Evolutionary conservation across 139 green algal species (phyloP).

Genomic region (Pedinophyceae sp.): DNA sequence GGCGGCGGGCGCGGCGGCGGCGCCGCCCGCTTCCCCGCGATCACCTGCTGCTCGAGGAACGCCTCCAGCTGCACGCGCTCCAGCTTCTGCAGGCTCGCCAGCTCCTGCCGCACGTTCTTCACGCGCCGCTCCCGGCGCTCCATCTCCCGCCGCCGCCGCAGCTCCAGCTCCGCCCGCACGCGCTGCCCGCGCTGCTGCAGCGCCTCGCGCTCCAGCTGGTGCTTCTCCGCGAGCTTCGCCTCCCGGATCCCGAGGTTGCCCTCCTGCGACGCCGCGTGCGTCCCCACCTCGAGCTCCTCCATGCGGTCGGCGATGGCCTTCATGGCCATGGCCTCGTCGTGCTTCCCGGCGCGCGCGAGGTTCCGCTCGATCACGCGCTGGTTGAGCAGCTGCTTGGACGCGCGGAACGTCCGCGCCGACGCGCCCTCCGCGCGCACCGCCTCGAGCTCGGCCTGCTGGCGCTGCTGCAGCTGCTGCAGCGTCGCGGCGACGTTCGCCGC

Average conservation of each 20-base stretch:
- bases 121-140: conserved; percentile 1
- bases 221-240: neutral
- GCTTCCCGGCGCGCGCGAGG: neutral
- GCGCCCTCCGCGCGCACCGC: neutral
- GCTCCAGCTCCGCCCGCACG: neutral
- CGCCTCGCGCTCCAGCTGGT: conserved; percentile 4
- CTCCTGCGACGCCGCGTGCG: conserved; percentile 1
- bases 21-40: conserved; percentile 6
- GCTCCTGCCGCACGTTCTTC: conserved; percentile 1
- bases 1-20: no score
- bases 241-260: conserved; percentile 1
- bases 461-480: neutral
- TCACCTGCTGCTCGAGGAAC: conserved; percentile 5
- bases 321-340: conserved; percentile 4
- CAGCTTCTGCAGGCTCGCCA: conserved; percentile 6
- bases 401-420: no score
- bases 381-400: conserved; percentile 4
- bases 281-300: conserved; percentile 1
- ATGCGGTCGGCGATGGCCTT: conserved; percentile 4
- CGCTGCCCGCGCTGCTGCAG: neutral
- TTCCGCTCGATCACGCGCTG: conserved; percentile 5
- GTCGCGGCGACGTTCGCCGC: no score
- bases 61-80: conserved; percentile 4
- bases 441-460: no score
- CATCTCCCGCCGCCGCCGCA: neutral